These are phyloP conservation scores for Blastobotrys parvus DNA, from an alignment of 805 yeast species.

Conservation along the genomic window DNA sequence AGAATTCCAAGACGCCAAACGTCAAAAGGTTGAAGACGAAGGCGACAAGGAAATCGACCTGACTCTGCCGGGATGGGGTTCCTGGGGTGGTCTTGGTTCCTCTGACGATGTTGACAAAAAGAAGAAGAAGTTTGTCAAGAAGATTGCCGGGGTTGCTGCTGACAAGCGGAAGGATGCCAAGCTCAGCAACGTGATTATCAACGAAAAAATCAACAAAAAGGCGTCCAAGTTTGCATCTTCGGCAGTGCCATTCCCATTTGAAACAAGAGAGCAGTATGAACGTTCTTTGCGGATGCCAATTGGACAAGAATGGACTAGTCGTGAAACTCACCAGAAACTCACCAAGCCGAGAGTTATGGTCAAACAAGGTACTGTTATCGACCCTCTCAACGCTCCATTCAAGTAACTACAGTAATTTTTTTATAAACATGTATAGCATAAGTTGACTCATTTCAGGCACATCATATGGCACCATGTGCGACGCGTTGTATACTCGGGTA, in stretches of 20 bases:
- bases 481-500: conserved; percentile 61
- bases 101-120: conserved; percentile 25
- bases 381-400: conserved; percentile 85
- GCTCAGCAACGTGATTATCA: conserved; percentile 75
- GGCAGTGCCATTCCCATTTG: conserved; percentile 93
- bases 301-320: conserved; percentile 93
- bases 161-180: conserved; percentile 70
- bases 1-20: conserved; percentile 74
- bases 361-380: conserved; percentile 83
- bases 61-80: conserved; percentile 96
- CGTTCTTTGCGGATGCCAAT: conserved; percentile 90
- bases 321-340: conserved; percentile 75
- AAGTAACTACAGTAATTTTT: conserved; percentile 30
- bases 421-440: conserved; percentile 48
- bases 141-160: conserved; percentile 66
- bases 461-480: conserved; percentile 94
- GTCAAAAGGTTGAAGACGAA: conserved; percentile 57
- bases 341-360: conserved; percentile 84
- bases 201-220: conserved; percentile 79
- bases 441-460: conserved; percentile 61
- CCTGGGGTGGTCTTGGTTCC: conserved; percentile 76
- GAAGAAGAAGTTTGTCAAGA: conserved; percentile 59
- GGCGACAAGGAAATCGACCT: conserved; percentile 81
- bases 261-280: conserved; percentile 89
- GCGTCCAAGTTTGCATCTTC: conserved; percentile 76